A percentile compares a stretch with the other conserved stretches of the same genome.
These are phyloP conservation scores for Arxiozyma heterogenica DNA, from an alignment of 1,139 yeast genomes.

Conservation along the genomic window DNA sequence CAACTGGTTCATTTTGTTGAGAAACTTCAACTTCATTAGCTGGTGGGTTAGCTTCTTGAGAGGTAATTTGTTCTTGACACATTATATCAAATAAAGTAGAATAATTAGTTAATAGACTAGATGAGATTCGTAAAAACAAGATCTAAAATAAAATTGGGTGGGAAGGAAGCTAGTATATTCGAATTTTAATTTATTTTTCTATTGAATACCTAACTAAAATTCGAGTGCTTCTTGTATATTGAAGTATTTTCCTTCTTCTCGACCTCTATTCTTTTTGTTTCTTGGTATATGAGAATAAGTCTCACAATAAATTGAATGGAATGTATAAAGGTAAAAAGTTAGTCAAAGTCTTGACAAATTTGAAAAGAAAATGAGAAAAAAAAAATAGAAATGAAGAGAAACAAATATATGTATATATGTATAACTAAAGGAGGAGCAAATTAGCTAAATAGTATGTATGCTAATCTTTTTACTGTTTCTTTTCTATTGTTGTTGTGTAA, in stretches of 20 bases:
- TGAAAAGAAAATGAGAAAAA: no score
- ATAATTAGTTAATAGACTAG: slow-evolving; percentile 1
- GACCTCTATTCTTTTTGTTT: no score
- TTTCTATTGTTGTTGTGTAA: neutral
- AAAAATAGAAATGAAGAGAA: neutral
- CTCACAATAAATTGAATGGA: neutral
- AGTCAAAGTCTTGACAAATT: neutral
- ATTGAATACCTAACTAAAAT: neutral
- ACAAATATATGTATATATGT: neutral
- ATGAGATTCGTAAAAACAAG: slow-evolving; percentile 3
- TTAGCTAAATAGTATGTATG: neutral
- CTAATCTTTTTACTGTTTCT: neutral
- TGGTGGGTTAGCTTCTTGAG: neutral
- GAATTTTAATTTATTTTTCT: neutral
- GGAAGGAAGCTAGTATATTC: neutral
- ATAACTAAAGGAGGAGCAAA: neutral
- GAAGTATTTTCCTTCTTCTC: neutral
- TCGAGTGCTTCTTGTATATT: neutral
- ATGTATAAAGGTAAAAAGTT: neutral
- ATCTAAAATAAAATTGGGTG: neutral
- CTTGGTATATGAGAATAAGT: neutral
- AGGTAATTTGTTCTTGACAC: slow-evolving; percentile 3
- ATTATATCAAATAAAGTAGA: neutral
- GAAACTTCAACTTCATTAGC: slow-evolving; percentile 1
- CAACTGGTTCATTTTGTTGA: slow-evolving; percentile 1